Evolutionary conservation across 2,329 filamentous ascomycete genomes (phyloP), one percentile per base, ranked within the genome.

Genomic region (Penicillium sp.): DNA sequence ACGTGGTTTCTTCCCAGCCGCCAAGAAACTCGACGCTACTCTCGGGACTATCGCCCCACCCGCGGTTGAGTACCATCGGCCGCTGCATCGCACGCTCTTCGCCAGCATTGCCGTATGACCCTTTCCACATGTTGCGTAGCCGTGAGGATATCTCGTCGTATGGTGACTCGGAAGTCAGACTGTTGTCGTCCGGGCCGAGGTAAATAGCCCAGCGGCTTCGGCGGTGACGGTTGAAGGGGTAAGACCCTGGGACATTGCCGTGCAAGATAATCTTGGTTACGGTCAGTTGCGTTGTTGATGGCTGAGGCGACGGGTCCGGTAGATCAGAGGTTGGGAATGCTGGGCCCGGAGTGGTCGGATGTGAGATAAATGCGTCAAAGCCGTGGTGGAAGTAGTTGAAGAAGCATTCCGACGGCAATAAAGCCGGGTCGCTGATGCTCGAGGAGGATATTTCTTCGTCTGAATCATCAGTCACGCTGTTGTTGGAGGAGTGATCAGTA

Each of bases 311-410:
- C 5, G 63, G 60, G 33, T 71, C 67, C 15, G 61, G 57, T 20
- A 59, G 44, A n/a, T 46, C 65, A 15, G 67, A 75, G 4, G 76
- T 73, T 10, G 84, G 86, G 0, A 87, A 84, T 6, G 76, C 75
- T 20, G 81, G 81, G 0, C 86, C 88, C 3, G 86, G 77, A 4
- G 78, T 66, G 0, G 81, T 82, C 0, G 88, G 86, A 27, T 84
- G 83, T 0, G 92, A 95, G n/a, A 98, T 81, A 4, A 97, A 78
- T 8, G 96, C 81, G 68, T 98, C 93, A 64, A 98, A 95, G 1
- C 93, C 93, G 54, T 95, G 85, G 57, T 92, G 87, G 66, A 96
- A 98, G 68, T 98, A 98, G 68, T 97, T 97, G 72, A 93, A 96
- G 67, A 97, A 98, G 57, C 86, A 90, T 61, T 81, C 77, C 6